Conservation (phyloP, 495 filamentous ascomycete species). For the Penicillium robsamsonii region DNA sequence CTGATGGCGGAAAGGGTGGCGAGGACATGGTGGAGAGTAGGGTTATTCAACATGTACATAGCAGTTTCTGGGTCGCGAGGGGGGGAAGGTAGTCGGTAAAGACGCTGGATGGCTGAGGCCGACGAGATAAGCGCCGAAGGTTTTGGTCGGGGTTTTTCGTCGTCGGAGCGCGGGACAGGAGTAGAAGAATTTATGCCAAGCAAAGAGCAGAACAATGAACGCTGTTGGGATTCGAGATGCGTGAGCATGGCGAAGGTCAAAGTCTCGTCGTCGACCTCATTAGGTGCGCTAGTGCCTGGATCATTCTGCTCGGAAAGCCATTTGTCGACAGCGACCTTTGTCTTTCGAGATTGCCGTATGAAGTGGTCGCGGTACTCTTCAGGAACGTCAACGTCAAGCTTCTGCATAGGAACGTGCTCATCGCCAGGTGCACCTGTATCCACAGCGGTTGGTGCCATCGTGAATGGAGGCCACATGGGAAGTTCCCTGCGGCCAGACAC, state of each 20-base stretch:
- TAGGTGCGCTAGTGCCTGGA: slow-evolving; percentile 65
- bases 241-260: slow-evolving; percentile 90
- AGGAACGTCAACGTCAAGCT: slow-evolving; percentile 86
- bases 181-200: slow-evolving; percentile 62
- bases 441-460: slow-evolving; percentile 51
- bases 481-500: slow-evolving; percentile 84
- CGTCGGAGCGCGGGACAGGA: slow-evolving; percentile 40
- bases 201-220: slow-evolving; percentile 74
- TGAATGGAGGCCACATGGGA: slow-evolving; percentile 84
- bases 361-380: slow-evolving; percentile 89
- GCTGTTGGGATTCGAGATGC: slow-evolving; percentile 70
- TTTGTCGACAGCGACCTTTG: slow-evolving; percentile 74
- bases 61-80: slow-evolving; percentile 84
- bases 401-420: slow-evolving; percentile 65
- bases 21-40: slow-evolving; percentile 76
- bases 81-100: slow-evolving; percentile 69
- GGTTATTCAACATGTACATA: slow-evolving; percentile 85
- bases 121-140: slow-evolving; percentile 69
- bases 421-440: slow-evolving; percentile 55
- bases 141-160: slow-evolving; percentile 52
- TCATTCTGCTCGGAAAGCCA: slow-evolving; percentile 81
- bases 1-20: slow-evolving; percentile 84
- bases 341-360: slow-evolving; percentile 82
- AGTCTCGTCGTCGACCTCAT: slow-evolving; percentile 90
- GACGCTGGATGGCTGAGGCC: slow-evolving; percentile 72